These are phyloP conservation scores for Parasitella parasitica DNA, from an alignment of 371 early-diverging fungal species.

Conservation along the genomic window DNA sequence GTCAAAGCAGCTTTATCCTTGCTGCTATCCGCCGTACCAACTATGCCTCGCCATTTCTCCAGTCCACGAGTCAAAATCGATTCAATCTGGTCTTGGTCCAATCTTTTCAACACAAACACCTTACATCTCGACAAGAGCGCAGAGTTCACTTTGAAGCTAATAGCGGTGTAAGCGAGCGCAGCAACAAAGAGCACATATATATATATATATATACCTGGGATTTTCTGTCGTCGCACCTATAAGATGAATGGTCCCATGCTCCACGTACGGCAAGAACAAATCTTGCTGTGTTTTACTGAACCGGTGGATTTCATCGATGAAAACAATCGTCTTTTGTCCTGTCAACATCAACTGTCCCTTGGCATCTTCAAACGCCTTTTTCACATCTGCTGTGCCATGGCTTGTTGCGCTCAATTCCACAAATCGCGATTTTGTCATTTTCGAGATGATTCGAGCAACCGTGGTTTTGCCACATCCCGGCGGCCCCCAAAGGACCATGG, in stretches of 20 bases:
- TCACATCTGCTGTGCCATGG: constrained; percentile 65
- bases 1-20: constrained; percentile 31
- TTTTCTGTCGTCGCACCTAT: constrained; percentile 92
- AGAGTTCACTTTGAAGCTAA: constrained; percentile 75
- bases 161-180: no score
- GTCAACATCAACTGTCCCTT: constrained; percentile 53
- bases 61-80: constrained; percentile 61
- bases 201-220: constrained; percentile 55
- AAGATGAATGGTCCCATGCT: constrained; percentile 74
- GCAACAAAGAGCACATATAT: no score
- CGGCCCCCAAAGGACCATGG: constrained; percentile 65
- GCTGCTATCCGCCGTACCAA: constrained; percentile 15
- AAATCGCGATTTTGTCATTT: constrained; percentile 62
- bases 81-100: constrained; percentile 56
- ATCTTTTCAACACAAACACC: constrained; percentile 72
- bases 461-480: constrained; percentile 91
- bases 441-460: constrained; percentile 71
- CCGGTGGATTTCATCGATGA: constrained; percentile 89
- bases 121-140: constrained; percentile 82
- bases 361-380: constrained; percentile 76
- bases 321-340: constrained; percentile 70
- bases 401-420: constrained; percentile 74
- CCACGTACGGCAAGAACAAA: constrained; percentile 77
- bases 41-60: constrained; percentile 46
- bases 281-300: constrained; percentile 91